Percentiles rank a stretch among this genome's conserved stretches.
These are phyloP conservation scores for Phylloboletellus chloephorus DNA, from an alignment of 1,284 basidiomycete genomes.

Conservation along the genomic window DNA sequence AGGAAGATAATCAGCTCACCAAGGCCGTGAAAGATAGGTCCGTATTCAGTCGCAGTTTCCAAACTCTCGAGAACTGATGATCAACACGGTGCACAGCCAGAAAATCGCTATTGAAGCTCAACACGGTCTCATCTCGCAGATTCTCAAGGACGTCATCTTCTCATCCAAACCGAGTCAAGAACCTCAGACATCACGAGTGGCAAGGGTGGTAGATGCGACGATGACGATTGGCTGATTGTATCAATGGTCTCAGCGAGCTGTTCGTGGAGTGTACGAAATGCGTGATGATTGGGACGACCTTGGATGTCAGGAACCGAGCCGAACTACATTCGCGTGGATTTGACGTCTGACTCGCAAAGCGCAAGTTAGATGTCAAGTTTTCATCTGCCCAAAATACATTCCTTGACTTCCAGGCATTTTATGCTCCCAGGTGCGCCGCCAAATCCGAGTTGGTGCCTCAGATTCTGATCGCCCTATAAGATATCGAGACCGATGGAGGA, in stretches of 20 bases:
- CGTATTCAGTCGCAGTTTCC: slow-evolving; percentile 18
- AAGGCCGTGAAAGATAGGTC: slow-evolving; percentile 85
- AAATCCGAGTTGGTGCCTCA: too few species aligned
- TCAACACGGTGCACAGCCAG: slow-evolving; percentile 43
- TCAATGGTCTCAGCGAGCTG: not conserved
- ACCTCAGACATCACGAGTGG: slow-evolving; percentile 25
- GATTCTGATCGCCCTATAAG: too few species aligned
- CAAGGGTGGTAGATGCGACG: slow-evolving; percentile 36
- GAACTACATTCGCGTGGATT: too few species aligned
- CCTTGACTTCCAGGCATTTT: too few species aligned
- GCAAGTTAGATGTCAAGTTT: too few species aligned
- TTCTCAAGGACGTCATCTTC: slow-evolving; percentile 84
- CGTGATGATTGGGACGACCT: too few species aligned
- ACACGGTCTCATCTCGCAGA: slow-evolving; percentile 85
- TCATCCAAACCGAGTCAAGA: slow-evolving; percentile 50
- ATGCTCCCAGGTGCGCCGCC: too few species aligned
- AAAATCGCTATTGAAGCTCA: slow-evolving; percentile 86
- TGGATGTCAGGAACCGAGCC: too few species aligned
- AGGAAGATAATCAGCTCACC: slow-evolving; percentile 69
- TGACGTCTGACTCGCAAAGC: too few species aligned
- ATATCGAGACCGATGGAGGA: too few species aligned
- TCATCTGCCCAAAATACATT: too few species aligned
- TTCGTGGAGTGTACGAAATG: too few species aligned
- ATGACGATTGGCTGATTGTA: slow-evolving; percentile 33
- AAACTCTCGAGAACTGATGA: not conserved